These are phyloP conservation scores for Lithospermum erythrorhizon DNA, from an alignment of 257 asterid species.

Conservation along the genomic window DNA sequence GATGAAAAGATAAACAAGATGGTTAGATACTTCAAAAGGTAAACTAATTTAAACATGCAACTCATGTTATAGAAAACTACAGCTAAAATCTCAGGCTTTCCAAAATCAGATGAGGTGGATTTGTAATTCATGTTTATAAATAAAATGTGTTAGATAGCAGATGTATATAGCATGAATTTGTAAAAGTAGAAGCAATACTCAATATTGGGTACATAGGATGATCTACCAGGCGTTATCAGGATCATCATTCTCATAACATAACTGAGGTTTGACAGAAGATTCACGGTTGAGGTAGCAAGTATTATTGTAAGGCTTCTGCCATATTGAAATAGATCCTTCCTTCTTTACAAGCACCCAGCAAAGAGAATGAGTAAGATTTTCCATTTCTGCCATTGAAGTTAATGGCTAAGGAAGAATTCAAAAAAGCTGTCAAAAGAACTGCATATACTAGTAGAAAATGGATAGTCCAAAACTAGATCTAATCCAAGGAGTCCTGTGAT, in stretches of 20 bases:
- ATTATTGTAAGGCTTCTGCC: slow-evolving; percentile 82
- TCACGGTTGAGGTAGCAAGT: slow-evolving; percentile 74
- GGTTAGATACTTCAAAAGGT: too few relatives aligned
- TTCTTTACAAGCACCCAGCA: slow-evolving; percentile 92
- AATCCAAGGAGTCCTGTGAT: too few relatives aligned
- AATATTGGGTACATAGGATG: background rate
- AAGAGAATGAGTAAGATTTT: slow-evolving; percentile 61
- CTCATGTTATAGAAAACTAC: too few relatives aligned
- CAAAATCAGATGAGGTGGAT: too few relatives aligned
- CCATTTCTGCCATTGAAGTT: slow-evolving; percentile 50
- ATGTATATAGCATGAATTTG: too few relatives aligned
- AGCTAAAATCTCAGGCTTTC: too few relatives aligned
- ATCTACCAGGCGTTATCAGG: slow-evolving; percentile 75
- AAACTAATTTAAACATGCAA: too few relatives aligned
- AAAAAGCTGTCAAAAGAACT: background rate
- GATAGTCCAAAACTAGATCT: background rate
- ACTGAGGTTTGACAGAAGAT: slow-evolving; percentile 54
- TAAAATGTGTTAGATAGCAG: background rate
- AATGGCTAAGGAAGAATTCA: background rate
- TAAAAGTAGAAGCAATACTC: background rate
- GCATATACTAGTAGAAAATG: background rate
- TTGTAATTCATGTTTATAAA: too few relatives aligned
- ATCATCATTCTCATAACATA: slow-evolving; percentile 70
- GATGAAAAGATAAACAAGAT: too few relatives aligned
- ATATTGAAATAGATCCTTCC: slow-evolving; percentile 81